Percentiles rank a stretch among this genome's conserved stretches.
phyloP scores from a whole-genome alignment of 306 rosid genomes.

The Alnus rubra region DNA sequence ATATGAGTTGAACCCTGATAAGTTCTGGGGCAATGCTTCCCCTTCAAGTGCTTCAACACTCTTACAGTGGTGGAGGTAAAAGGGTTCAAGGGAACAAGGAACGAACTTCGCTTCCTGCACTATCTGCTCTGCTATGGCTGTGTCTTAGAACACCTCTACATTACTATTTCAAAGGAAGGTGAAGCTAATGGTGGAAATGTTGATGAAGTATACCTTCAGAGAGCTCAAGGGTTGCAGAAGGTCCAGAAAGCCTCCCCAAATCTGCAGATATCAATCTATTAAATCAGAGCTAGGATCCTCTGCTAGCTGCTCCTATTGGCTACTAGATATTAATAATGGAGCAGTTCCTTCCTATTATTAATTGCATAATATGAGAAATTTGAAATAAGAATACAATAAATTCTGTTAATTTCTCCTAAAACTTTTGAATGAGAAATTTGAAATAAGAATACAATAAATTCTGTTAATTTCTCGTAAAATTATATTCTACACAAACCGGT shows the following conservation, averaged over 20 bases:
- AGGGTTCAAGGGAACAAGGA: conserved; percentile 18
- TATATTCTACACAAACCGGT: too few species aligned
- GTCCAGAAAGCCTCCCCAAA: neutral
- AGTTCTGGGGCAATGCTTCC: neutral
- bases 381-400: too few species aligned
- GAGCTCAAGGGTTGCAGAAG: neutral
- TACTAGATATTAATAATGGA: neutral
- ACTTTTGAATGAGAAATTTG: neutral
- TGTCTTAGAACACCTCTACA: conserved; percentile 2
- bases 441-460: neutral
- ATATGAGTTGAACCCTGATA: neutral
- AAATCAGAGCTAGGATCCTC: neutral
- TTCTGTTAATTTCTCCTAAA: too few species aligned
- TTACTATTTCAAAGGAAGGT: neutral
- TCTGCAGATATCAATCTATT: conserved; percentile 19
- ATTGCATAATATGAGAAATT: too few species aligned
- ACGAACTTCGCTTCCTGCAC: conserved; percentile 21
- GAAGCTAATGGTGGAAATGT: neutral
- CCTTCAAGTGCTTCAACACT: neutral
- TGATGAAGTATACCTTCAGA: neutral
- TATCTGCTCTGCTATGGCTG: conserved; percentile 11
- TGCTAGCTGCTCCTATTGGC: neutral
- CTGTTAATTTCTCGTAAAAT: neutral
- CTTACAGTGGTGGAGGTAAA: conserved; percentile 26
- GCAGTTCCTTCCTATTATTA: neutral